Evolutionary conservation across 164 flowering plant genomes (phyloP).

Genomic region (Malania oleifera): DNA sequence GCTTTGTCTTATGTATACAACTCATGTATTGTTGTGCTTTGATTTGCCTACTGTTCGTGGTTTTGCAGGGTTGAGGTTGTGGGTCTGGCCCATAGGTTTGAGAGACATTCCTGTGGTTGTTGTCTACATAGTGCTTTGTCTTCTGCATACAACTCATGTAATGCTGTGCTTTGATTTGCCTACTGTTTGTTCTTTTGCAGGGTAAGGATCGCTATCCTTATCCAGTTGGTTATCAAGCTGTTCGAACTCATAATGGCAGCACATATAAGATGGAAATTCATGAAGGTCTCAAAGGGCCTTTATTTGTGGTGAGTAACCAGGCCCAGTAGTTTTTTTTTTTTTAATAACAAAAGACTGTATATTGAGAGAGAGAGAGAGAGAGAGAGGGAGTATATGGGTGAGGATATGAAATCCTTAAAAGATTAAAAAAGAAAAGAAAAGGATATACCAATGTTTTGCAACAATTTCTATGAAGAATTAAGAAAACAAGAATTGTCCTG

Average conservation of each 20-base stretch:
- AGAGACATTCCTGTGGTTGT: too few species aligned
- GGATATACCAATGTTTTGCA: too few species aligned
- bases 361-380: too few species aligned
- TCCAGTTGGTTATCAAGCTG: constrained; percentile 82
- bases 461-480: neutral
- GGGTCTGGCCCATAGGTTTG: too few species aligned
- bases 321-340: constrained; percentile 2
- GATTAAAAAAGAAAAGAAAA: too few species aligned
- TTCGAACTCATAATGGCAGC: constrained; percentile 59
- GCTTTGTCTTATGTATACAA: neutral
- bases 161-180: neutral
- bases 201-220: constrained; percentile 95
- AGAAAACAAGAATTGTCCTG: neutral
- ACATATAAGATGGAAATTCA: constrained; percentile 62
- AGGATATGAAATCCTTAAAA: too few species aligned
- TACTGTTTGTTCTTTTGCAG: constrained; percentile 32
- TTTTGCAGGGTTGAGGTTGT: constrained; percentile 74
- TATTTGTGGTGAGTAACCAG: constrained; percentile 53
- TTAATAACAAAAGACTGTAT: too few species aligned
- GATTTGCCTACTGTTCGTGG: constrained; percentile 3
- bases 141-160: neutral
- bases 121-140: neutral
- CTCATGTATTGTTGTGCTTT: neutral
- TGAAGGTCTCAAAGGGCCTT: constrained; percentile 82
- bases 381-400: too few species aligned